Evolutionary conservation across 805 yeast genomes (phyloP).

Genomic region (Kodamaea lidongshanica): DNA sequence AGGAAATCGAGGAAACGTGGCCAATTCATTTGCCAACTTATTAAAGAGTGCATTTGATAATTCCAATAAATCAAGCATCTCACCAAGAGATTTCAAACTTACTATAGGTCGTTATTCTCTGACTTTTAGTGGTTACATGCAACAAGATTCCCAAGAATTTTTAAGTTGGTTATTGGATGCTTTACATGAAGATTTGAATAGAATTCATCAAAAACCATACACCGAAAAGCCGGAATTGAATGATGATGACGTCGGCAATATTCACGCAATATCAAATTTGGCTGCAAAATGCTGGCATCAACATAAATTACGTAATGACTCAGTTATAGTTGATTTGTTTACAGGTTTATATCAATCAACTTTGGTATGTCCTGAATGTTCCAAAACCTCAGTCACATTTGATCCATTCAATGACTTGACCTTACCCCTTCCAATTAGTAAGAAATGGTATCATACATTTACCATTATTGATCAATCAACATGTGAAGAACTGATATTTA

Average conservation of each 20-base stretch:
- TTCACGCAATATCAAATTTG: constrained; percentile 47
- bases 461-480: constrained; percentile 54
- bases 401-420: constrained; percentile 93
- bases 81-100: constrained; percentile 74
- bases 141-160: constrained; percentile 93
- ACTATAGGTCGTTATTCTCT: constrained; percentile 75
- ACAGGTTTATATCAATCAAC: constrained; percentile 90
- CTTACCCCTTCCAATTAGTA: constrained; percentile 74
- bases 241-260: constrained; percentile 55
- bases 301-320: constrained; percentile 76
- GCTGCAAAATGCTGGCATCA: constrained; percentile 77
- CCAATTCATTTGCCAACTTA: constrained; percentile 64
- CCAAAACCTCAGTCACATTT: constrained; percentile 75
- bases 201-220: constrained; percentile 76
- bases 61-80: constrained; percentile 15
- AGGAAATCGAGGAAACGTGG: constrained; percentile 80
- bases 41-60: constrained; percentile 52
- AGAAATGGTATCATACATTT: constrained; percentile 64
- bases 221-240: constrained; percentile 77
- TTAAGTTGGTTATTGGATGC: constrained; percentile 83
- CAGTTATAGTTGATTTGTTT: constrained; percentile 77
- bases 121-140: constrained; percentile 73
- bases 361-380: constrained; percentile 78
- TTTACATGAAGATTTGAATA: constrained; percentile 84
- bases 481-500: constrained; percentile 27